phyloP scores from a whole-genome alignment of 2,329 filamentous ascomycete genomes.

The Whalleya microplaca region DNA sequence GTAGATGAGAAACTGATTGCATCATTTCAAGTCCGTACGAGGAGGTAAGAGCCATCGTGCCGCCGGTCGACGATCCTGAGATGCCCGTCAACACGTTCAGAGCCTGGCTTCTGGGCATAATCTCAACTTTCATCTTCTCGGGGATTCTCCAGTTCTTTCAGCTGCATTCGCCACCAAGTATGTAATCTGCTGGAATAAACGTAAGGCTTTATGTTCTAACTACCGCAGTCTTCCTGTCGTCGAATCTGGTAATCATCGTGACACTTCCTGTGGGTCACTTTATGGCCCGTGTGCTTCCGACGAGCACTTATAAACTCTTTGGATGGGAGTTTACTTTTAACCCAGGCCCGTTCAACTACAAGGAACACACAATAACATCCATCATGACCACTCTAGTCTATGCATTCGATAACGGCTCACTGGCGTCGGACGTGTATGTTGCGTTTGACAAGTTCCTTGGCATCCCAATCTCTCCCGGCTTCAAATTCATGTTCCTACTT shows the following conservation, averaged over 20 bases:
- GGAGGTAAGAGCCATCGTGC: constrained; percentile 1
- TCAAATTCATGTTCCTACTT: constrained; percentile 23
- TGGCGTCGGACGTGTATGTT: constrained; percentile 29
- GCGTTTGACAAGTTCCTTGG: constrained; percentile 24
- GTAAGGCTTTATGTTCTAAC: not conserved
- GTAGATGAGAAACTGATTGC: not conserved
- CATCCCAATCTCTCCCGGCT: constrained; percentile 3
- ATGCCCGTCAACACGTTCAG: constrained; percentile 3
- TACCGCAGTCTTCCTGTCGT: constrained; percentile 23
- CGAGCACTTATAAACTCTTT: not conserved
- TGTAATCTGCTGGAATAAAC: not conserved
- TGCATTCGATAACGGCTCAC: not conserved
- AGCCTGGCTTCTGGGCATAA: constrained; percentile 2
- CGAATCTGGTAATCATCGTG: constrained; percentile 17
- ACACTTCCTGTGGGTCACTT: constrained; percentile 16
- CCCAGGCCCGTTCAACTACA: too few species aligned
- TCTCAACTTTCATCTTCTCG: not conserved
- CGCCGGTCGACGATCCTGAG: not conserved
- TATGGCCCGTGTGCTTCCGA: constrained; percentile 12
- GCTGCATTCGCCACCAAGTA: constrained; percentile 4
- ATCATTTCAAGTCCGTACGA: not conserved
- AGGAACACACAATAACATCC: too few species aligned
- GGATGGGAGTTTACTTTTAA: too few species aligned
- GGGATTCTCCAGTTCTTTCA: constrained; percentile 2
- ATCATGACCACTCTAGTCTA: too few species aligned